Percentiles rank a stretch among this genome's conserved stretches.
Evolutionary conservation across 164 flowering plant genomes (phyloP).

Genomic region (Nelumbo lutea): DNA sequence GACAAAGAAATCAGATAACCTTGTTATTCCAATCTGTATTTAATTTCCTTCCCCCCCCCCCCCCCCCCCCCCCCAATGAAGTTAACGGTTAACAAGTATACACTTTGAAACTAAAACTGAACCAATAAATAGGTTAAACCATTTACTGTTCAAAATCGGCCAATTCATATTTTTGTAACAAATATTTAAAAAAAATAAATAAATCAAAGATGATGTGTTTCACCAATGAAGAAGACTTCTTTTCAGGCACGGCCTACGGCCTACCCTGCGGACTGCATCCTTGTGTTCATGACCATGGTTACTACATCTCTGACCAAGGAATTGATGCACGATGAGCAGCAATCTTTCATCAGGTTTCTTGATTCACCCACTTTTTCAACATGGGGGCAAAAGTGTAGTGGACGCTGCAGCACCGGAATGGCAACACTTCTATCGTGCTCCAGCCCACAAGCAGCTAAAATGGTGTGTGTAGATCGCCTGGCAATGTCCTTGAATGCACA

Average conservation of each 20-base stretch:
- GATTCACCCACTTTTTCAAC: conserved; percentile 24
- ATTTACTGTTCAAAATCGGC: too few relatives aligned
- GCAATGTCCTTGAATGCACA: conserved; percentile 42
- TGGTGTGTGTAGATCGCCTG: conserved; percentile 46
- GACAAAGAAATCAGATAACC: too few relatives aligned
- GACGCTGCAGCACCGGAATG: conserved; percentile 19
- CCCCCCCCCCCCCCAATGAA: too few relatives aligned
- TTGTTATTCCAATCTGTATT: too few relatives aligned
- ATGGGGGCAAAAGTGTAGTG: conserved; percentile 41
- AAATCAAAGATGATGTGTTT: too few relatives aligned
- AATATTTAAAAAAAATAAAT: background rate
- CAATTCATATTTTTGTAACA: background rate
- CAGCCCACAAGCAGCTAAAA: conserved; percentile 60
- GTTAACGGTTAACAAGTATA: too few relatives aligned
- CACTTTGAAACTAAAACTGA: too few relatives aligned
- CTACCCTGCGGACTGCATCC: background rate
- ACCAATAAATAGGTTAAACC: too few relatives aligned
- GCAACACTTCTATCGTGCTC: conserved; percentile 32
- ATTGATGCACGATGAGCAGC: conserved; percentile 48
- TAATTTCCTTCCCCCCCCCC: too few relatives aligned
- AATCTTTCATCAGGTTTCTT: conserved; percentile 30
- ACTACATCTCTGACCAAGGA: conserved; percentile 37
- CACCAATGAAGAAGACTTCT: background rate
- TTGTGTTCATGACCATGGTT: conserved; percentile 34
- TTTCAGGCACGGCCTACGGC: background rate